Percentiles rank a stretch among this genome's conserved stretches.
Evolutionary conservation across 352 stramenopile species (phyloP).

Genomic region (Phytophthora idaei): DNA sequence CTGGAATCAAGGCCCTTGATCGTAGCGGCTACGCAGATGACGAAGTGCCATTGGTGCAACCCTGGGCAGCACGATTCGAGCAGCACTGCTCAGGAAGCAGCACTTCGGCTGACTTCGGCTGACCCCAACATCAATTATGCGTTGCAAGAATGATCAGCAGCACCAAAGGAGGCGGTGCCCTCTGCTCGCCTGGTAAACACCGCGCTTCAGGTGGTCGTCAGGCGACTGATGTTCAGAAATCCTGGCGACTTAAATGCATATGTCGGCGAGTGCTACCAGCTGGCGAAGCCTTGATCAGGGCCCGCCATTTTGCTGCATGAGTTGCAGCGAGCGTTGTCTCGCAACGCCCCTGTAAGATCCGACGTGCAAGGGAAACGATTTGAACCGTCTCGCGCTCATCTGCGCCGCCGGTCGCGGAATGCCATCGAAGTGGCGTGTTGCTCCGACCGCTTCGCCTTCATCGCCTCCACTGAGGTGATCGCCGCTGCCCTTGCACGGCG

Average conservation of each 20-base stretch:
- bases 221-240: constrained; percentile 8
- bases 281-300: constrained; percentile 14
- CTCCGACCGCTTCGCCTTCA: neutral
- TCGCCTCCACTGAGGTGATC: constrained; percentile 3
- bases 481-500: neutral
- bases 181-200: constrained; percentile 18
- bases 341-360: neutral
- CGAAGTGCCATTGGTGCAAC: too few relatives aligned
- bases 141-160: neutral
- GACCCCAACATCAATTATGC: neutral
- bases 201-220: constrained; percentile 12
- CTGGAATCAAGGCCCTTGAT: too few relatives aligned
- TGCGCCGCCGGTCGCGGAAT: neutral
- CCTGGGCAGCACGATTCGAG: too few relatives aligned
- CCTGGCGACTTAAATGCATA: constrained; percentile 8
- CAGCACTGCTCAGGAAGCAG: neutral
- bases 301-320: neutral
- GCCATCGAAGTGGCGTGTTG: neutral
- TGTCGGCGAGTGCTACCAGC: constrained; percentile 6
- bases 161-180: neutral
- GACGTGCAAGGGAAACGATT: constrained; percentile 3
- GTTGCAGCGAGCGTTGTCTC: neutral
- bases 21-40: too few relatives aligned
- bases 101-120: neutral
- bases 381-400: neutral